Base-by-base conservation (phyloP, 2,329 filamentous ascomycete species). In the Arachnomyces sp. region DNA sequence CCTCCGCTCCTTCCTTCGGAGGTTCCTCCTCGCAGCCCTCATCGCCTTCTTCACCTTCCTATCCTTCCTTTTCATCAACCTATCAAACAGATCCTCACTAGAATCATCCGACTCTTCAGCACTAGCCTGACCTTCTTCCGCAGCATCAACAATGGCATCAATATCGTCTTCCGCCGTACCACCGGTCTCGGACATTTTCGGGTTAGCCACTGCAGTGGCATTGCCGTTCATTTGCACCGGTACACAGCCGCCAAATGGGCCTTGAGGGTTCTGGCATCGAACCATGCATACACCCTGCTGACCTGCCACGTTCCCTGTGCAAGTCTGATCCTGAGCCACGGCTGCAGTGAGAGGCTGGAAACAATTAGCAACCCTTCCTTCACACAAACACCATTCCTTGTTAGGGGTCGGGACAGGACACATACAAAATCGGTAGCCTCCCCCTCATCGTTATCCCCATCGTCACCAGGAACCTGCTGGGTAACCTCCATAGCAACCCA, bases 161-260 rank as follows among this genome's bases (percentile, higher is more conserved):
- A 25, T 18, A 20, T 18, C 17, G 17, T 35, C 17, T 7, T 15
- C 33, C 20, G 33, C 33, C 8, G 14, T 20, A 18, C 20, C 20
- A 12, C 33, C 33, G n/a, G 15, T 35, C 6, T 32, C 18, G 15
- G 25, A 25, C 5, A n/a, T 9, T 8, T 20, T 20, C n/a, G 1
- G 8, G 13, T 29, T 36, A 8, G 29, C 17, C 1, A 8, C 29
- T 3, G 45, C 45, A 39, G 46, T 44, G 6, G 46, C 37, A 8
- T 48, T 49, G 30, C 38, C 49, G 16, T 38, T 39, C 59, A 68
- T 71, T 57, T 78, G 74, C 6, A 77, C 68, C 9, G 74, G 72
- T 13, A 79, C 70, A 48, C 76, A 73, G 34, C 75, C 76, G 39
- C 78, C 77, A 51, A 81, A 81, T 20, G 77, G 77, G 11, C 77